Evolutionary conservation across 2,329 filamentous ascomycete genomes (phyloP).

Genomic region (Botryotinia convoluta): DNA sequence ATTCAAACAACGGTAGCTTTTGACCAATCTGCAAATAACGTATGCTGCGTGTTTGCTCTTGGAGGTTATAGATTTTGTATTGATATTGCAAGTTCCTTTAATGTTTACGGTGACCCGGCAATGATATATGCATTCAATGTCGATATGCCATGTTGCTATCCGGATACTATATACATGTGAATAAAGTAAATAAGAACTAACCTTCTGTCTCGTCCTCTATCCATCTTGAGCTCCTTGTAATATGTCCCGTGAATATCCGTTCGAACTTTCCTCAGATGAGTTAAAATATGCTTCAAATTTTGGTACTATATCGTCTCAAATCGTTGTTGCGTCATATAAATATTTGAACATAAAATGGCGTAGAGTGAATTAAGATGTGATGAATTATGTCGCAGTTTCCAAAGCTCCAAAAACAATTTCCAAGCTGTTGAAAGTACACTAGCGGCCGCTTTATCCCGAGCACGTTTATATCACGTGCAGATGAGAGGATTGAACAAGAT

Average conservation of each 20-base stretch:
- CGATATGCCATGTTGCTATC: not conserved
- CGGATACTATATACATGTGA: conserved; percentile 10
- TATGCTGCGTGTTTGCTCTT: not conserved
- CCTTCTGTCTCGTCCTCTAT: conserved; percentile 41
- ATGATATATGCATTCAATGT: not conserved
- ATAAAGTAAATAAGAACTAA: conserved; percentile 32
- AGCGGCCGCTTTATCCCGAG: conserved; percentile 12
- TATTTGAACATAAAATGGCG: not conserved
- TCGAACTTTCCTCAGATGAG: not conserved
- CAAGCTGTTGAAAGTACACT: not conserved
- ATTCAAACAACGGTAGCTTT: not conserved
- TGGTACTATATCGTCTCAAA: conserved; percentile 7
- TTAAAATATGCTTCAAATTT: not conserved
- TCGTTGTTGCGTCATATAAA: not conserved
- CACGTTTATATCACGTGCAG: not conserved
- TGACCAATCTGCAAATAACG: not conserved
- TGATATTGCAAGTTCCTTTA: not conserved
- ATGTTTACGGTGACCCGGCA: not conserved
- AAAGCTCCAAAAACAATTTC: conserved; percentile 15
- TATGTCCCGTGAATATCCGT: not conserved
- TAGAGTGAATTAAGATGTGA: conserved; percentile 11
- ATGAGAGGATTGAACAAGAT: not conserved
- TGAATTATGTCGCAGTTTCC: conserved; percentile 4
- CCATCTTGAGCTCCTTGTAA: conserved; percentile 1
- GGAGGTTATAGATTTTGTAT: not conserved